phyloP scores from a whole-genome alignment of 495 filamentous ascomycete genomes.

The Terfezia boudieri region DNA sequence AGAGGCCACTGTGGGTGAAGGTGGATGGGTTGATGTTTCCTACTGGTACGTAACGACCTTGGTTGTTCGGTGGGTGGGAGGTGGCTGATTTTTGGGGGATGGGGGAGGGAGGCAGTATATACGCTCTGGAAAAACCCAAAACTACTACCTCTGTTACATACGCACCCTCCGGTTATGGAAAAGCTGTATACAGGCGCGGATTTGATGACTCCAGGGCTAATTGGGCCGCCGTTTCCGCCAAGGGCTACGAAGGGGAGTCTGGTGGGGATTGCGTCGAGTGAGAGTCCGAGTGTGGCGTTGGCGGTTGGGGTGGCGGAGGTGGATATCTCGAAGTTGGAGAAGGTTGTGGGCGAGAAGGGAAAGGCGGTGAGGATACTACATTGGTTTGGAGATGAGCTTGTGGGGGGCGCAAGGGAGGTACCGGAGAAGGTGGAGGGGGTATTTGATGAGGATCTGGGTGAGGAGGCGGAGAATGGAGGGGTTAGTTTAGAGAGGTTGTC shows the following conservation, averaged over 20 bases:
- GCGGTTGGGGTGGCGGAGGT: constrained; percentile 47
- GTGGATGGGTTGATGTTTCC: constrained; percentile 44
- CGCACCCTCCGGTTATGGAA: constrained; percentile 35
- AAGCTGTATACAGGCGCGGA: constrained; percentile 45
- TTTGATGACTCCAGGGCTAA: constrained; percentile 54
- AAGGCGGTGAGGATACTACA: constrained; percentile 45
- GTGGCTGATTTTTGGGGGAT: not conserved
- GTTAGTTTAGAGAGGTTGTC: constrained; percentile 22
- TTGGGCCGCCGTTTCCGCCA: constrained; percentile 44
- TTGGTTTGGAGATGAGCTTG: constrained; percentile 55
- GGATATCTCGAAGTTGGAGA: constrained; percentile 34
- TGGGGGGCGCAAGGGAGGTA: constrained; percentile 22
- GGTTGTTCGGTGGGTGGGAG: not conserved
- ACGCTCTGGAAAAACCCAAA: constrained; percentile 43
- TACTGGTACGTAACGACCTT: constrained; percentile 20
- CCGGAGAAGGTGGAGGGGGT: constrained; percentile 14
- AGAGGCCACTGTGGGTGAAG: constrained; percentile 48
- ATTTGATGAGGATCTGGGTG: constrained; percentile 9
- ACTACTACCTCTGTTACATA: constrained; percentile 41
- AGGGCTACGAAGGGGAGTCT: constrained; percentile 38
- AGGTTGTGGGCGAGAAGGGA: constrained; percentile 42
- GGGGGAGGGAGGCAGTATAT: constrained; percentile 25
- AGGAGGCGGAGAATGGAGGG: constrained; percentile 18
- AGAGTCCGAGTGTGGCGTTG: constrained; percentile 36
- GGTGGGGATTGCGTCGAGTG: constrained; percentile 42